These are phyloP conservation scores for Starmerella floris DNA, from an alignment of 805 yeast species.

Conservation along the genomic window DNA sequence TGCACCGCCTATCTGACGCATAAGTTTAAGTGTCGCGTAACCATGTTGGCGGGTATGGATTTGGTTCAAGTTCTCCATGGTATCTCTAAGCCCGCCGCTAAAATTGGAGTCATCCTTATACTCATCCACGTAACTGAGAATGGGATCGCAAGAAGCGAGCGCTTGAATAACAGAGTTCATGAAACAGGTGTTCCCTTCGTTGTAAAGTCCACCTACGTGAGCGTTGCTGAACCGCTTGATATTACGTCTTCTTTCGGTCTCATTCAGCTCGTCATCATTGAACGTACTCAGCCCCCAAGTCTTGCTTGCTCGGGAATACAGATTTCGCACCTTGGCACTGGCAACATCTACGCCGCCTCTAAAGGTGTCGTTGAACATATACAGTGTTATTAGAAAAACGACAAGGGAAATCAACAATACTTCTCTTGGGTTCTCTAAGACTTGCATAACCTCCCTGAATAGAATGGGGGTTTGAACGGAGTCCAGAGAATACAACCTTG, in stretches of 20 bases:
- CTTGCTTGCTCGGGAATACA: slow-evolving; percentile 23
- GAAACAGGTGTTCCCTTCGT: slow-evolving; percentile 89
- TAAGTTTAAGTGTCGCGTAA: slow-evolving; percentile 22
- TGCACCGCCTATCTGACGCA: slow-evolving; percentile 18
- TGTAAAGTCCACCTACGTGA: slow-evolving; percentile 69
- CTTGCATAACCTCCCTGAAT: not conserved
- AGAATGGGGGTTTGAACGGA: not conserved
- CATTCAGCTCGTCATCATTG: slow-evolving; percentile 21
- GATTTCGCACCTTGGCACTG: slow-evolving; percentile 22
- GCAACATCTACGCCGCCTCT: slow-evolving; percentile 28
- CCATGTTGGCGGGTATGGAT: slow-evolving; percentile 23
- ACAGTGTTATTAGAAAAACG: slow-evolving; percentile 5
- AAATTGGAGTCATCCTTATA: slow-evolving; percentile 24
- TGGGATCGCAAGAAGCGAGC: slow-evolving; percentile 56
- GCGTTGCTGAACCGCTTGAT: slow-evolving; percentile 20
- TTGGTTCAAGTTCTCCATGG: slow-evolving; percentile 23
- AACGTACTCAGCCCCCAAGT: slow-evolving; percentile 20
- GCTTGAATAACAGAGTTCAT: slow-evolving; percentile 85
- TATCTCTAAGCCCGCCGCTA: slow-evolving; percentile 20
- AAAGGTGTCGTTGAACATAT: slow-evolving; percentile 26
- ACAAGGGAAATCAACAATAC: not conserved
- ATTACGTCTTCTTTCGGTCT: slow-evolving; percentile 18
- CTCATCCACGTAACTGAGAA: slow-evolving; percentile 42
- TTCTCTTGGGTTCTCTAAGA: not conserved
- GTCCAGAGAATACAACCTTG: too few species aligned